Percentiles rank a stretch among this genome's conserved stretches.
These are phyloP conservation scores for Meredithiella fracta DNA, from an alignment of 2,329 filamentous ascomycete species.

Conservation along the genomic window DNA sequence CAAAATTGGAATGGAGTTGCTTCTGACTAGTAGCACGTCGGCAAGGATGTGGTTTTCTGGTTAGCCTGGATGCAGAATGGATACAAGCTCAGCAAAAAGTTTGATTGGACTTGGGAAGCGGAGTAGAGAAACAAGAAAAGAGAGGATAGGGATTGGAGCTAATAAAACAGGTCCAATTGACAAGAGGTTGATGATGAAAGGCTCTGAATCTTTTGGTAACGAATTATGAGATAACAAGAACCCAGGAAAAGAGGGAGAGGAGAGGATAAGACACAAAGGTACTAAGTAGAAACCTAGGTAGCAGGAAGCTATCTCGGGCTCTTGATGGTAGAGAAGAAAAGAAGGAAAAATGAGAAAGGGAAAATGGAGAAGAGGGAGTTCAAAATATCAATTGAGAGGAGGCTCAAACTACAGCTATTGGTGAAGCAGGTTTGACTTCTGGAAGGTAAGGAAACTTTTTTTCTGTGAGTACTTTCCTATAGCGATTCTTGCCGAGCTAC, in stretches of 20 bases:
- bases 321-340: neutral
- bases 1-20: slow-evolving; percentile 4
- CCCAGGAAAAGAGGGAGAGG: neutral
- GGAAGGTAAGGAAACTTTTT: neutral
- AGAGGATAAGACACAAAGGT: neutral
- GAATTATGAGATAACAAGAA: neutral
- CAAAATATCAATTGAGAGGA: neutral
- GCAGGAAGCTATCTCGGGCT: neutral
- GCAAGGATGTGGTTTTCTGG: neutral
- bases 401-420: neutral
- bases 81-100: slow-evolving; percentile 5
- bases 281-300: neutral
- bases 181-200: neutral
- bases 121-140: slow-evolving; percentile 3
- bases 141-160: slow-evolving; percentile 1
- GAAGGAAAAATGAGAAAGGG: neutral
- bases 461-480: neutral
- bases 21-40: neutral
- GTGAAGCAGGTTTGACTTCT: neutral
- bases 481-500: neutral
- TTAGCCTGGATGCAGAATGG: neutral
- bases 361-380: neutral
- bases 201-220: neutral
- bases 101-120: slow-evolving; percentile 1
- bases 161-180: neutral